These are phyloP conservation scores for Hansenula lynferdii DNA, from an alignment of 1,139 yeast genomes.

Conservation along the genomic window DNA sequence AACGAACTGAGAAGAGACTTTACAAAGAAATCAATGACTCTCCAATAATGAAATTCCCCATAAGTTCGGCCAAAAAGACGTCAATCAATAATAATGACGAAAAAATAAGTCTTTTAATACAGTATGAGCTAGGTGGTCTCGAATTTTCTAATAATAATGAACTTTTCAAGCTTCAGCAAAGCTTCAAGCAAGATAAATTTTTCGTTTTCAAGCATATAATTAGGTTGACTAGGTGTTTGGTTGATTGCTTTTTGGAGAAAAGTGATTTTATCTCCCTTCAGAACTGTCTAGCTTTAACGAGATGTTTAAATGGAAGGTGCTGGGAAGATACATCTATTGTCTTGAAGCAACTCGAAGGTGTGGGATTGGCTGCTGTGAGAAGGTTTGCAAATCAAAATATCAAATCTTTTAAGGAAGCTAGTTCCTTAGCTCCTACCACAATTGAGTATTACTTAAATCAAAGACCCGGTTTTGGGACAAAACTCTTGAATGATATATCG, in stretches of 20 bases:
- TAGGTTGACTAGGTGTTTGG: slow-evolving; percentile 36
- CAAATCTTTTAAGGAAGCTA: slow-evolving; percentile 26
- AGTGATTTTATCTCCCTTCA: slow-evolving; percentile 36
- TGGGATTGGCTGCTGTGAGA: slow-evolving; percentile 36
- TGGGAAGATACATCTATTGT: slow-evolving; percentile 44
- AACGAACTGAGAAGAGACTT: slow-evolving; percentile 38
- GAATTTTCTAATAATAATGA: slow-evolving; percentile 39
- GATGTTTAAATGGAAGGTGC: slow-evolving; percentile 37
- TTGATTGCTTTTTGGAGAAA: slow-evolving; percentile 37
- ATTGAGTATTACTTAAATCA: slow-evolving; percentile 36
- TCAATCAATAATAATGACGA: slow-evolving; percentile 24
- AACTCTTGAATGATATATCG: slow-evolving; percentile 25
- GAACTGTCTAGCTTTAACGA: slow-evolving; percentile 30
- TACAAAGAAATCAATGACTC: slow-evolving; percentile 36
- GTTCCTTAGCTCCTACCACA: slow-evolving; percentile 25
- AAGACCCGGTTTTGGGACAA: slow-evolving; percentile 34
- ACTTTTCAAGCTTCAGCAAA: slow-evolving; percentile 31
- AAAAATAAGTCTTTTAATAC: slow-evolving; percentile 35
- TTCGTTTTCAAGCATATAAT: slow-evolving; percentile 34
- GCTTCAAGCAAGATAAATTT: slow-evolving; percentile 38
- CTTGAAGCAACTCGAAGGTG: slow-evolving; percentile 39
- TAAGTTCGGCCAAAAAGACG: slow-evolving; percentile 17
- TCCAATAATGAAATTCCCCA: slow-evolving; percentile 28
- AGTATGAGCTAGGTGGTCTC: slow-evolving; percentile 42
- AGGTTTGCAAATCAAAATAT: slow-evolving; percentile 33